Percentiles rank a stretch among this genome's conserved stretches.
Conservation (phyloP, 371 early-diverging fungal genomes). For the Chytridium lagenaria region DNA sequence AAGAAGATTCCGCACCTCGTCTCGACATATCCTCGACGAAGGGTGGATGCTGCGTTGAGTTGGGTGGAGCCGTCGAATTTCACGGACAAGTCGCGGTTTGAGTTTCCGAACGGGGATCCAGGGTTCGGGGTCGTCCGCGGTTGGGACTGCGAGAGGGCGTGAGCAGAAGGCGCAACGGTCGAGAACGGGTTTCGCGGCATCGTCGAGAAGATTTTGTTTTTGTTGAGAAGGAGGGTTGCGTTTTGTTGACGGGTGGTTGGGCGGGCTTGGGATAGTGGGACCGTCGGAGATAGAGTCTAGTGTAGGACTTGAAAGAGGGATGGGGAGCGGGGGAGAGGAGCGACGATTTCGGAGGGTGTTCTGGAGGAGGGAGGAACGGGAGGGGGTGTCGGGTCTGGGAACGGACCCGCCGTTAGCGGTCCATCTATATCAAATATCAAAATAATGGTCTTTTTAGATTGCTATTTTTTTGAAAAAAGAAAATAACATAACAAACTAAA, state of each 20-base stretch:
- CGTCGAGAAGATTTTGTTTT: background rate
- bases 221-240: background rate
- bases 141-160: slow-evolving; percentile 26
- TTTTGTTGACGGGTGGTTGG: background rate
- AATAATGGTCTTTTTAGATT: no score
- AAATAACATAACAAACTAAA: no score
- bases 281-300: no score
- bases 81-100: slow-evolving; percentile 39
- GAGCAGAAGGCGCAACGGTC: slow-evolving; percentile 33
- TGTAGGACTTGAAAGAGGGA: no score
- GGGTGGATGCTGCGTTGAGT: slow-evolving; percentile 7
- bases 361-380: background rate
- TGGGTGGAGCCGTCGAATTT: slow-evolving; percentile 34
- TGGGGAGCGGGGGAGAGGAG: background rate
- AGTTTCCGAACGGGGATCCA: slow-evolving; percentile 20
- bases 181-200: background rate
- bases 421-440: no score
- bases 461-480: no score
- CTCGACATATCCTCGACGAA: slow-evolving; percentile 13
- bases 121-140: slow-evolving; percentile 24
- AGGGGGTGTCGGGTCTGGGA: background rate
- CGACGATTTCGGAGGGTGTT: slow-evolving; percentile 4
- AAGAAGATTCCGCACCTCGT: slow-evolving; percentile 3
- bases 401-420: no score
- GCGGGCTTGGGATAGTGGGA: background rate